Base-by-base conservation (phyloP, 164 flowering plant genomes). In the Vitis rupestris region DNA sequence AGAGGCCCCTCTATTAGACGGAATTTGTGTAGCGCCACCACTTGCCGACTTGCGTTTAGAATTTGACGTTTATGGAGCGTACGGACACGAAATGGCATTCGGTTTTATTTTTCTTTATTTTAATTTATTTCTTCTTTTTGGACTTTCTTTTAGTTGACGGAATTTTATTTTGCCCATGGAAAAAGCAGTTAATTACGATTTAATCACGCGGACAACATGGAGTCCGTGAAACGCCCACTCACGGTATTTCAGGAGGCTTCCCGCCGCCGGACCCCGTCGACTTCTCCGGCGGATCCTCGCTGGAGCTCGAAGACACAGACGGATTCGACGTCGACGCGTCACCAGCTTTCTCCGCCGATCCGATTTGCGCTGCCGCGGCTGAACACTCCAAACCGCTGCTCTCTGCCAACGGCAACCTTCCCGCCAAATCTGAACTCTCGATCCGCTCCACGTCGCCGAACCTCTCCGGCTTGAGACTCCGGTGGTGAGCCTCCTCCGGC, bases 241-340 rank as follows among this genome's bases (percentile, higher is more conserved):
- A 91, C 94, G 83, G 78, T 74, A 72, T 84, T 78, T 85, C 85
- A 13, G 84, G 76, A 65, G 82, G 74, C 62, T 75, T 81, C 19
- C 65, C 82, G 44, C 44, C 44, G 78, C 70, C 85, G 71, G 91
- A 83, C 19, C 72, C 82, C 29, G 92, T 78, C 15, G 87, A 83
- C 54, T 82, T 85, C 72, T 86, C 89, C 72, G 81, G 72, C 76
- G 37, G 84, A 77, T 90, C 94, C 58, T 90, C 97, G 71, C 85
- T 81, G 13, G 93, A 87, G 83, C 88, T 83, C 8, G 96, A 87
- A 0, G 90, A 87, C 7, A 79, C 80, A 10, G 89, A 85, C 16
- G 79, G 87, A 66, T 71, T 80, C 19, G 80, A 63, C 19, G 78
- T 70, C 52, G 79, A 59, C 59, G 78, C 75, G 27, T 74, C 79